phyloP scores from a whole-genome alignment of 768 basidiomycete species.

The Boletus huronensis region DNA sequence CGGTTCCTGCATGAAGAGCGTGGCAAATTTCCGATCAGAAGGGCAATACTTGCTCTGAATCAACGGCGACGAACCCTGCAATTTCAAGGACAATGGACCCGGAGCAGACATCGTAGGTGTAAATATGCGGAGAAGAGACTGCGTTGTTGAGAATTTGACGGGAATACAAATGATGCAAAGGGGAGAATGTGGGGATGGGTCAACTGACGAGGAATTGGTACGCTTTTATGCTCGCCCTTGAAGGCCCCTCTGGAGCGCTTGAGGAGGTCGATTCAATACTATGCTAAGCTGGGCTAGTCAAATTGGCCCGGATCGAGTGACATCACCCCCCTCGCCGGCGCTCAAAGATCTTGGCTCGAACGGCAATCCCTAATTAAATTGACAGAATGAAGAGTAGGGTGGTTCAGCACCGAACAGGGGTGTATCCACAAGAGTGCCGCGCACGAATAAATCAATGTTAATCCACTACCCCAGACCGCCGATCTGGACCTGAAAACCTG shows the following conservation, averaged over 20 bases:
- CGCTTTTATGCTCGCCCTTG: slow-evolving; percentile 9
- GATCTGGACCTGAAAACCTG: not conserved
- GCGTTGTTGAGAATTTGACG: not conserved
- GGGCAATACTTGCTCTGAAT: no score
- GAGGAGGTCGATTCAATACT: slow-evolving; percentile 4
- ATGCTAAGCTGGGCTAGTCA: not conserved
- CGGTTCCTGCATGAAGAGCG: slow-evolving; percentile 36
- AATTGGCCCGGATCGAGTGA: slow-evolving; percentile 15
- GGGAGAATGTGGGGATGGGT: not conserved
- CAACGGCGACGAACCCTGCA: slow-evolving; percentile 26
- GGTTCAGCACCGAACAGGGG: slow-evolving; percentile 2
- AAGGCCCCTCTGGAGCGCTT: slow-evolving; percentile 14
- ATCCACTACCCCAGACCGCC: slow-evolving; percentile 2
- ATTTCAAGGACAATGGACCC: slow-evolving; percentile 18
- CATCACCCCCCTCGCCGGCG: not conserved
- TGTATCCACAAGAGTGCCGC: slow-evolving; percentile 12
- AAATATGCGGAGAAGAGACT: slow-evolving; percentile 6
- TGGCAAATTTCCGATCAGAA: not conserved
- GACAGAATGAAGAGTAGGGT: not conserved
- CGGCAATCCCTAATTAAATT: slow-evolving; percentile 9
- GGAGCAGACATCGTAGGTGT: slow-evolving; percentile 4
- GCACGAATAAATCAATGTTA: slow-evolving; percentile 7
- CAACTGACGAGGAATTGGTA: no score
- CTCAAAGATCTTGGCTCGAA: not conserved
- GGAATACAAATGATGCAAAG: not conserved